Conservation (phyloP, 805 yeast species). For the Candida piceae region DNA sequence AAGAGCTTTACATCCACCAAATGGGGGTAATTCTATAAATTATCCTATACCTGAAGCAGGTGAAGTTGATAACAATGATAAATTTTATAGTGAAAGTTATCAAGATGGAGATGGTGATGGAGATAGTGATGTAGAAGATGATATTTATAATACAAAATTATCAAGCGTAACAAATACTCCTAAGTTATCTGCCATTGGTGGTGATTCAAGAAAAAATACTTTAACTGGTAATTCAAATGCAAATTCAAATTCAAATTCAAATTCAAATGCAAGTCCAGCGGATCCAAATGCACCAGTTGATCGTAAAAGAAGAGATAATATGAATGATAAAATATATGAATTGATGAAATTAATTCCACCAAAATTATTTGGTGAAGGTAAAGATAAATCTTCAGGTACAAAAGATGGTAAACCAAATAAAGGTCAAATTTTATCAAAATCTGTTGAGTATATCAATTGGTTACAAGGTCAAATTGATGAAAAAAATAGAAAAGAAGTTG, state of each 20-base stretch:
- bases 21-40: background rate
- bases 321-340: constrained; percentile 55
- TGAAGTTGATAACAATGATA: constrained; percentile 10
- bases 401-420: constrained; percentile 83
- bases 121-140: constrained; percentile 5
- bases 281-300: constrained; percentile 27
- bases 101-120: constrained; percentile 8
- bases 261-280: constrained; percentile 3
- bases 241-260: no score
- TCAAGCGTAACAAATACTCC: constrained; percentile 1
- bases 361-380: constrained; percentile 36
- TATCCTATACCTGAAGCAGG: constrained; percentile 16
- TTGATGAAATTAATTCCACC: constrained; percentile 29
- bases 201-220: constrained; percentile 17
- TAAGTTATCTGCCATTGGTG: background rate
- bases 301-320: constrained; percentile 49
- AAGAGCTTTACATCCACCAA: constrained; percentile 10
- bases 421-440: constrained; percentile 72
- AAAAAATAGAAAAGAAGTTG: constrained; percentile 75
- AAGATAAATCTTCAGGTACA: constrained; percentile 56
- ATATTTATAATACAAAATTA: background rate
- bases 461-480: constrained; percentile 72
- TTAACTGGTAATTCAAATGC: no score
- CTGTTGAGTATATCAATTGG: constrained; percentile 65
- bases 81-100: background rate